A percentile compares a stretch with the other conserved stretches of the same genome.
These are phyloP conservation scores for Myochromella boudieri DNA, from an alignment of 768 basidiomycete genomes.

Conservation along the genomic window DNA sequence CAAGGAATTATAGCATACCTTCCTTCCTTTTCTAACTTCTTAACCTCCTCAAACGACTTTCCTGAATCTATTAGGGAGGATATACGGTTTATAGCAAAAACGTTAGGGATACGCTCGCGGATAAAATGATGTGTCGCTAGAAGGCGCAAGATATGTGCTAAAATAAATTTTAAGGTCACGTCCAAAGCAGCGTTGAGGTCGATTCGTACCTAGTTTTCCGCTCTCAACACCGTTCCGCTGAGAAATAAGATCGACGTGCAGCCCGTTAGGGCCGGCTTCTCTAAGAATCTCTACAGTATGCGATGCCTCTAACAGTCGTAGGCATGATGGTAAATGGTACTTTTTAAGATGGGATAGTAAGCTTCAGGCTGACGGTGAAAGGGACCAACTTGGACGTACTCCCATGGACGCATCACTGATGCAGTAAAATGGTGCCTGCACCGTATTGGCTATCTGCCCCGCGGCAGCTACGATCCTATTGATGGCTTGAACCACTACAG, in stretches of 20 bases:
- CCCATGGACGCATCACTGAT: conserved; percentile 73
- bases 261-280: conserved; percentile 53
- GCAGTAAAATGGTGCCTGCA: conserved; percentile 69
- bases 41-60: conserved; percentile 49
- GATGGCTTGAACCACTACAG: conserved; percentile 58
- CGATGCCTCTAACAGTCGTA: conserved; percentile 71
- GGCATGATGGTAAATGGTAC: conserved; percentile 76
- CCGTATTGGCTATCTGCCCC: conserved; percentile 63
- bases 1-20: conserved; percentile 32
- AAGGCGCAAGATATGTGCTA: conserved; percentile 73
- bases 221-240: conserved; percentile 42
- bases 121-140: conserved; percentile 80
- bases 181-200: not conserved
- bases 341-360: conserved; percentile 21
- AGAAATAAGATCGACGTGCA: conserved; percentile 50
- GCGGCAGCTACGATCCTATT: conserved; percentile 68
- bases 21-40: conserved; percentile 31
- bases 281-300: conserved; percentile 71
- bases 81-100: conserved; percentile 71
- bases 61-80: conserved; percentile 71
- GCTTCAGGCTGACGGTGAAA: not conserved
- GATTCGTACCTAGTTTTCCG: conserved; percentile 48
- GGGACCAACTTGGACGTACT: conserved; percentile 37
- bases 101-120: conserved; percentile 65
- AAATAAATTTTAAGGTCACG: not conserved